Evolutionary conservation across 345 rosid species (phyloP).

Genomic region (Sonneratia alba): DNA sequence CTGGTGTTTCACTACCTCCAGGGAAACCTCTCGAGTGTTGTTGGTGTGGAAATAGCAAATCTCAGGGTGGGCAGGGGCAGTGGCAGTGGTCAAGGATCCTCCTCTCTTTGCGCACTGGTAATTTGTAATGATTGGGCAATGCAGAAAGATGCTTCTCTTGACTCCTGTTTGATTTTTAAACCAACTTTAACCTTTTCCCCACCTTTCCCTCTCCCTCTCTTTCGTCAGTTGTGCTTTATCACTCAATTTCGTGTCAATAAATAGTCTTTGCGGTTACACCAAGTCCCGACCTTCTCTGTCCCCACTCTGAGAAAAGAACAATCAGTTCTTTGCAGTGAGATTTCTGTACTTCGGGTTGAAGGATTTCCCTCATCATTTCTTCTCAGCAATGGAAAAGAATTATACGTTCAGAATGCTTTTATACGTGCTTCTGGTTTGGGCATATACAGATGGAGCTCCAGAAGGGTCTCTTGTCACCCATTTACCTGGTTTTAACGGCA

Average conservation of each 20-base stretch:
- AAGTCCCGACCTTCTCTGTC: background rate
- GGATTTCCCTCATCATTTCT: background rate
- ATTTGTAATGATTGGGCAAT: background rate
- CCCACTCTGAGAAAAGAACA: background rate
- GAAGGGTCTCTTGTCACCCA: slow-evolving; percentile 7
- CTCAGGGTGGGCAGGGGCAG: no score
- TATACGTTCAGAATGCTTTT: background rate
- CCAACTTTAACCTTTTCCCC: background rate
- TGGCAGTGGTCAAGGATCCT: no score
- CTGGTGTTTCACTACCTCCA: no score
- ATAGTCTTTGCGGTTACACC: background rate
- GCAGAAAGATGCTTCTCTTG: background rate
- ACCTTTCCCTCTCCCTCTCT: background rate
- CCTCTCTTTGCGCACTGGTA: no score
- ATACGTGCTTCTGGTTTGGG: background rate
- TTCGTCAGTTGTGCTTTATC: background rate
- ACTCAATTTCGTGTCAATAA: background rate
- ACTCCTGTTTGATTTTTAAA: background rate
- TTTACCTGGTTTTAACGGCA: slow-evolving; percentile 18
- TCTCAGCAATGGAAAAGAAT: background rate
- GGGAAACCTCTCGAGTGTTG: no score
- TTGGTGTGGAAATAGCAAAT: no score
- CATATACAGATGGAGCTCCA: slow-evolving; percentile 6
- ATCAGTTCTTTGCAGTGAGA: background rate
- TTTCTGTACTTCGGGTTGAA: background rate